A percentile compares a stretch with the other conserved stretches of the same genome.
phyloP scores from a whole-genome alignment of 2,329 filamentous ascomycete species.

The Exophiala alcalophila region DNA sequence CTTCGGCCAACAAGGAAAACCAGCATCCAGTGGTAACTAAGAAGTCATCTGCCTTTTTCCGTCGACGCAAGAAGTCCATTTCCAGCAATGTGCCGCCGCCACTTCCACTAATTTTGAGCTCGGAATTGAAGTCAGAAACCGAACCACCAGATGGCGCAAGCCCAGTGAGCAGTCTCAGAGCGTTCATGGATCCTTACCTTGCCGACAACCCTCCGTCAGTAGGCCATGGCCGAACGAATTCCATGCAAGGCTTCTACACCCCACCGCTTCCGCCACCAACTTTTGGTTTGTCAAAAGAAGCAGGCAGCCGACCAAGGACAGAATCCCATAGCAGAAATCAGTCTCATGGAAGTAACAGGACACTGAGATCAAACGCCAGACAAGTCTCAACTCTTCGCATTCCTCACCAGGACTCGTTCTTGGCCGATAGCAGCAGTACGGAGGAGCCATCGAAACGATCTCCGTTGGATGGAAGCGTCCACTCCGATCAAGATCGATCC shows the following conservation, averaged over 20 bases:
- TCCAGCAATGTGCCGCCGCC: constrained; percentile 63
- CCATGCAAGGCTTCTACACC: constrained; percentile 28
- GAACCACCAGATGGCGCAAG: constrained; percentile 45
- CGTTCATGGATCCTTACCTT: constrained; percentile 85
- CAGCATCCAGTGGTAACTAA: constrained; percentile 65
- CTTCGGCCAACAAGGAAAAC: constrained; percentile 35
- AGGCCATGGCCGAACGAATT: constrained; percentile 23
- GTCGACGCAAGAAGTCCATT: constrained; percentile 85
- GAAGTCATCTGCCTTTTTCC: constrained; percentile 92
- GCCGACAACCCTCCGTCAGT: constrained; percentile 31
- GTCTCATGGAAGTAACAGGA: constrained; percentile 23
- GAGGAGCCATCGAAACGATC: constrained; percentile 24
- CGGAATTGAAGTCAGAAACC: constrained; percentile 31
- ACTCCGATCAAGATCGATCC: constrained; percentile 28
- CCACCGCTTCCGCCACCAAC: constrained; percentile 17
- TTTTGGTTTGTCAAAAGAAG: constrained; percentile 14
- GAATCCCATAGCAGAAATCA: constrained; percentile 15
- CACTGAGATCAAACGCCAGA: constrained; percentile 18
- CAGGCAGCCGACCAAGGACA: constrained; percentile 2
- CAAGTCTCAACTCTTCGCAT: constrained; percentile 19
- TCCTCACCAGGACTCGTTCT: constrained; percentile 31
- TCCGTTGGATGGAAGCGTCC: constrained; percentile 14
- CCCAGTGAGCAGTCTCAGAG: constrained; percentile 74
- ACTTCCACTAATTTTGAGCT: constrained; percentile 46
- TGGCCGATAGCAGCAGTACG: constrained; percentile 36